A percentile compares a stretch with the other conserved stretches of the same genome.
These are phyloP conservation scores for Pholiota molesta DNA, from an alignment of 768 basidiomycete species.

Conservation along the genomic window DNA sequence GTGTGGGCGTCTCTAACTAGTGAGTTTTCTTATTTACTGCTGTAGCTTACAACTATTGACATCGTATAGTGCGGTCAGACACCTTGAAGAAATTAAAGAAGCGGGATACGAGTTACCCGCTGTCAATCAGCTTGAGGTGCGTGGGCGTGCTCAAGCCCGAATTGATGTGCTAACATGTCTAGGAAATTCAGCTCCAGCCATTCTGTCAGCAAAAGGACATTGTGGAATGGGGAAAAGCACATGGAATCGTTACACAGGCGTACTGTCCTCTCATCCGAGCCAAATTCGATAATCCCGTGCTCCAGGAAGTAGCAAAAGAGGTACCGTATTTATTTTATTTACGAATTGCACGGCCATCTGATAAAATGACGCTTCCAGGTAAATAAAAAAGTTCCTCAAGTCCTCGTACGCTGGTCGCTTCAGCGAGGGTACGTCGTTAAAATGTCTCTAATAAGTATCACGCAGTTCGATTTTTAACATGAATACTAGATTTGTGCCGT, in stretches of 20 bases:
- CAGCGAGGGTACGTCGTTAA: constrained; percentile 62
- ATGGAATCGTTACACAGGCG: constrained; percentile 67
- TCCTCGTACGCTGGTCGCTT: constrained; percentile 86
- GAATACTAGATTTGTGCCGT: constrained; percentile 56
- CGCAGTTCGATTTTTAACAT: neutral
- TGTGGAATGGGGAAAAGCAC: constrained; percentile 66
- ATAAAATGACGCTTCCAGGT: constrained; percentile 38
- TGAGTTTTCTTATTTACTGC: constrained; percentile 30
- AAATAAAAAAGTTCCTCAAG: constrained; percentile 65
- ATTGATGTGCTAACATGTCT: neutral
- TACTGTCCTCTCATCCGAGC: constrained; percentile 78
- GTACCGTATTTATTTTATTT: constrained; percentile 42
- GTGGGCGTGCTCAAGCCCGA: neutral
- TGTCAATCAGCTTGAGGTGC: constrained; percentile 83
- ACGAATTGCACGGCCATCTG: constrained; percentile 54
- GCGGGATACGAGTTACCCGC: constrained; percentile 66
- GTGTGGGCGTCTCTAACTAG: constrained; percentile 83
- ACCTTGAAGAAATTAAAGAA: constrained; percentile 71
- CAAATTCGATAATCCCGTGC: constrained; percentile 50
- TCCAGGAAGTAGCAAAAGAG: constrained; percentile 60
- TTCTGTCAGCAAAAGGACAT: constrained; percentile 81
- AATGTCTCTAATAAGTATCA: neutral
- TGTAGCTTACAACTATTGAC: neutral
- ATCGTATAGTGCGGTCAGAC: constrained; percentile 56
- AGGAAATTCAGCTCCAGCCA: constrained; percentile 79